Evolutionary conservation across 345 rosid genomes (phyloP).

Genomic region (Anastatica hierochuntica): DNA sequence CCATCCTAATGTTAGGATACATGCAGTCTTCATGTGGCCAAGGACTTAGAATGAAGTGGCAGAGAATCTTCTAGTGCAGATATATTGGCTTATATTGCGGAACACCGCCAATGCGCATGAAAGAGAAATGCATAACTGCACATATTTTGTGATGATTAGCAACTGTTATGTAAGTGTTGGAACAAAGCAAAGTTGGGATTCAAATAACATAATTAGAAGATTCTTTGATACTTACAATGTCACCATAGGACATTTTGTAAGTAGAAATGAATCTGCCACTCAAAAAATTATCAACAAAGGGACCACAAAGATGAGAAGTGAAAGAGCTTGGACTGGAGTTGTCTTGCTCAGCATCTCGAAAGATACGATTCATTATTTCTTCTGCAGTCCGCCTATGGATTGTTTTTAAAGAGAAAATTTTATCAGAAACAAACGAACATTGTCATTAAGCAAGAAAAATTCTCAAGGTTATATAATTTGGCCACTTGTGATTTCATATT

Average conservation of each 20-base stretch:
- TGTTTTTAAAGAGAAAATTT: constrained; percentile 22
- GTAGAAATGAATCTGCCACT: constrained; percentile 46
- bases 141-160: background rate
- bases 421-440: constrained; percentile 10
- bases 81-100: constrained; percentile 93
- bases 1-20: constrained; percentile 86
- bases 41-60: constrained; percentile 88
- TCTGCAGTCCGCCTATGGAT: constrained; percentile 88
- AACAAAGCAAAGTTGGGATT: background rate
- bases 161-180: background rate
- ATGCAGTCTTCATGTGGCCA: constrained; percentile 95
- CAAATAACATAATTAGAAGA: background rate
- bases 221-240: constrained; percentile 41
- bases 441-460: background rate
- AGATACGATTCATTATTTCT: constrained; percentile 84
- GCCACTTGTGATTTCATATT: too few species aligned
- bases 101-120: constrained; percentile 88
- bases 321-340: constrained; percentile 91
- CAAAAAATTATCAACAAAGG: constrained; percentile 67
- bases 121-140: constrained; percentile 67
- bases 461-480: background rate
- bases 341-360: constrained; percentile 88
- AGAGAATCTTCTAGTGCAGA: constrained; percentile 93
- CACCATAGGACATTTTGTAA: constrained; percentile 66
- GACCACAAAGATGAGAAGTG: constrained; percentile 82